Evolutionary conservation across 2,329 filamentous ascomycete genomes (phyloP).

Genomic region (Colletotrichum sp.): DNA sequence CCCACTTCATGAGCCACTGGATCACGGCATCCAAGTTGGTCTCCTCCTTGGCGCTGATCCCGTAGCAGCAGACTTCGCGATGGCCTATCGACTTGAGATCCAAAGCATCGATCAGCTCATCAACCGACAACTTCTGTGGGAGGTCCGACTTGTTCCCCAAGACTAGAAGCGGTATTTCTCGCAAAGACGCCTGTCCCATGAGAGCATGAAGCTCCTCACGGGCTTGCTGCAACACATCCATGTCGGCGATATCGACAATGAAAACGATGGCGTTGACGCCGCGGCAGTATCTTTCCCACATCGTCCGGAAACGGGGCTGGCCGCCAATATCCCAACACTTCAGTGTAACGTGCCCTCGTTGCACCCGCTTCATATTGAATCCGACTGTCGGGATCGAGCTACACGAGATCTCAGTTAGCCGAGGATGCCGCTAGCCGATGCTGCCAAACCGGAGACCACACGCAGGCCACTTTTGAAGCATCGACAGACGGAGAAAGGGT

Average conservation of each 20-base stretch:
- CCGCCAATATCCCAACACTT: constrained; percentile 99
- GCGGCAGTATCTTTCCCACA: constrained; percentile 99
- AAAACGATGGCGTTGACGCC: constrained; percentile 98
- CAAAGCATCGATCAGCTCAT: constrained; percentile 93
- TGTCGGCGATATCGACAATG: constrained; percentile 95
- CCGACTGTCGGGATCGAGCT: constrained; percentile 98
- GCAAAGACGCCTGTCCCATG: constrained; percentile 82
- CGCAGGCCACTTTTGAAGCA: not conserved
- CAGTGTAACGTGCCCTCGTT: constrained; percentile 96
- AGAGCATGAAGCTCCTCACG: constrained; percentile 92
- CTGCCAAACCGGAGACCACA: not conserved
- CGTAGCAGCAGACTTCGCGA: constrained; percentile 97
- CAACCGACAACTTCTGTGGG: constrained; percentile 86
- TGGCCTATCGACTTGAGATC: constrained; percentile 88
- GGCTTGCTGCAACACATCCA: constrained; percentile 78
- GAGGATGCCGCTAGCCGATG: constrained; percentile 4
- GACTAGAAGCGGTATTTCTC: constrained; percentile 90
- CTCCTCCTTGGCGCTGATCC: constrained; percentile 98
- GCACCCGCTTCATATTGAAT: constrained; percentile 98
- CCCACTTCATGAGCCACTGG: constrained; percentile 93
- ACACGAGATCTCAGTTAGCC: constrained; percentile 38
- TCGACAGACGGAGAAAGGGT: constrained; percentile 15
- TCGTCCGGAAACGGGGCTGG: constrained; percentile 93
- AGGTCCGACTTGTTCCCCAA: constrained; percentile 98
- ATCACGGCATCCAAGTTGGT: constrained; percentile 97